Base-by-base conservation (phyloP, 352 stramenopile genomes). In the Phytophthora vignae region DNA sequence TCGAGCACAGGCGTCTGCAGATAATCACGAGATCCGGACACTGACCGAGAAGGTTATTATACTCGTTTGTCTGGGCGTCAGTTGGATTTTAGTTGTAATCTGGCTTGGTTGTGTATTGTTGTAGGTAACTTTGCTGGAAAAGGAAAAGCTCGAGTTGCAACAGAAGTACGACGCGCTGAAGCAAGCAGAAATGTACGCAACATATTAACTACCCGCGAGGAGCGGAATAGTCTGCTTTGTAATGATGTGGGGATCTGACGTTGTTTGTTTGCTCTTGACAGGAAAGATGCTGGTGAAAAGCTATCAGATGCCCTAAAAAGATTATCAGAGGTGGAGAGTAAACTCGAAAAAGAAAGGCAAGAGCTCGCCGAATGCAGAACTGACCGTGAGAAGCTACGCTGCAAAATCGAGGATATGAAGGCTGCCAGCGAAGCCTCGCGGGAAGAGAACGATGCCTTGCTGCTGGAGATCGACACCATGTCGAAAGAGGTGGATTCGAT, bases 401-500 rank as follows among this genome's bases (percentile, higher is more conserved):
- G 76, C 48, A 65, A 88, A 38, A 70, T 92, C 2, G 75, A 90
- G 14, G 78, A 87, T 52, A 78, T 89, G 52, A 81, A 81, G 33
- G 69, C 74, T 27, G 83, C 72, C 10, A 81, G 89, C 25, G 74
- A 88, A 19, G 78, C 86, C 5, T 80, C 81, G 9, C 77, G 83
- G 67, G 84, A 94, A 70, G 88, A 94, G 63, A 95, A 93, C 49
- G 88, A 95, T 49, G 86, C 86, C 0, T 60, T 95, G 19, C 71
- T 94, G 12, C 55, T 75, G 3, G 90, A 96, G 65, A 93, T 96
- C 55, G 86, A 93, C 19, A 82, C 79, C 8, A 79, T 95, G 22
- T 64, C 61, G 25, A 85, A 85, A 44, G 84, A 93, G 29, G 63
- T 94, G 38, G 84, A 94, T 40, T 65, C 79, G 12, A 61, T 83